phyloP scores from a whole-genome alignment of 495 filamentous ascomycete species.

The Talaromyces liani region DNA sequence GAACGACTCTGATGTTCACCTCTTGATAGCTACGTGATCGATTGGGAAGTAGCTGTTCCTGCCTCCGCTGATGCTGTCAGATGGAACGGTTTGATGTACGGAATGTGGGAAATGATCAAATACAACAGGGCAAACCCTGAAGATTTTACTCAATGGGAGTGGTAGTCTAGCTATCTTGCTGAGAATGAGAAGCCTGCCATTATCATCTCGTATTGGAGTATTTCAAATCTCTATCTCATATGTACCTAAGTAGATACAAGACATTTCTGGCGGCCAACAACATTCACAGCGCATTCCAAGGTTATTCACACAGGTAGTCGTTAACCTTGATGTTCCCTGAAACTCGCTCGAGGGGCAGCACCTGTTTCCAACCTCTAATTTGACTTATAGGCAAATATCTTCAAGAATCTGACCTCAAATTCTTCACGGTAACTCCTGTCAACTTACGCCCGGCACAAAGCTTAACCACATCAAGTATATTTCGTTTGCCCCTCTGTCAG shows the following conservation, averaged over 20 bases:
- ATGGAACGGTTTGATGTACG: background rate
- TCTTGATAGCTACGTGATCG: background rate
- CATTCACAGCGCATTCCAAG: background rate
- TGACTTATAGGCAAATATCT: background rate
- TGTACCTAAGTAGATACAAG: too few species aligned
- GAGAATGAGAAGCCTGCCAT: background rate
- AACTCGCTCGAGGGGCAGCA: too few species aligned
- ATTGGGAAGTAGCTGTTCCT: background rate
- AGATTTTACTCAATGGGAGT: background rate
- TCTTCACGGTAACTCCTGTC: background rate
- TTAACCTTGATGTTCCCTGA: background rate
- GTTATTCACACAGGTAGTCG: background rate
- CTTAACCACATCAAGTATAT: background rate
- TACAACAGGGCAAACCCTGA: background rate
- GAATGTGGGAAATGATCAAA: background rate
- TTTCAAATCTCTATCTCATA: background rate
- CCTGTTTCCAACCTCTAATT: too few species aligned
- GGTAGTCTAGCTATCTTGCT: background rate
- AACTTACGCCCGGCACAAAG: background rate
- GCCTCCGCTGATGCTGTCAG: background rate
- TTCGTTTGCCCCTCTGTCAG: background rate
- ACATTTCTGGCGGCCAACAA: background rate
- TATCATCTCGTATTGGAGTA: background rate
- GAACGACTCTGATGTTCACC: background rate
- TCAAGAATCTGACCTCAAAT: background rate